phyloP scores from a whole-genome alignment of 1,284 basidiomycete genomes.

The Xerocomus amazonicus region DNA sequence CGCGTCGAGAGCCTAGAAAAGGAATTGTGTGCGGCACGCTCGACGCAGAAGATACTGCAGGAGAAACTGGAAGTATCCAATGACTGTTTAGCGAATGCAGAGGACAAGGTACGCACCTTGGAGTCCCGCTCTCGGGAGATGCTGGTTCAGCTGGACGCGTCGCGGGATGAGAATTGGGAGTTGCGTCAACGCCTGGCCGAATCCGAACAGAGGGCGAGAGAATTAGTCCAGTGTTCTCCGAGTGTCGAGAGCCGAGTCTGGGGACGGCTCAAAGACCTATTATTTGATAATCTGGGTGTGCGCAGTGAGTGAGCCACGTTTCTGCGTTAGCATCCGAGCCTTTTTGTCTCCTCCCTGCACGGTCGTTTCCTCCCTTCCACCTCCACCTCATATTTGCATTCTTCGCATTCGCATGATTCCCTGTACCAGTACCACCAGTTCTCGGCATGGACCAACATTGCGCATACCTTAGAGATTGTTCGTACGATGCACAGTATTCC shows the following conservation, averaged over 20 bases:
- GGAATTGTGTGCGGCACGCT: slow-evolving; percentile 17
- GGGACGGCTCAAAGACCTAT: slow-evolving; percentile 30
- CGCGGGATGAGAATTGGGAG: slow-evolving; percentile 19
- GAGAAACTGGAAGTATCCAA: slow-evolving; percentile 19
- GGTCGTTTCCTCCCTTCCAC: slow-evolving; percentile 7
- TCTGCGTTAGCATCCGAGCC: slow-evolving; percentile 8
- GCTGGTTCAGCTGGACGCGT: slow-evolving; percentile 14
- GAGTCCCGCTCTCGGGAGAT: slow-evolving; percentile 22
- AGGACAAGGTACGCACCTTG: slow-evolving; percentile 15
- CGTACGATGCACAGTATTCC: slow-evolving; percentile 15
- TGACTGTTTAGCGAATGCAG: slow-evolving; percentile 13
- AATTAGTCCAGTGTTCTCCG: slow-evolving; percentile 12
- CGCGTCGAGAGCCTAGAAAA: slow-evolving; percentile 24
- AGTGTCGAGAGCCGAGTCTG: slow-evolving; percentile 24
- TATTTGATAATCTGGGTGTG: slow-evolving; percentile 28
- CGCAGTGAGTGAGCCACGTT: slow-evolving; percentile 20
- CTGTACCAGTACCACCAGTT: slow-evolving; percentile 20
- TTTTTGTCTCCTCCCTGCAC: slow-evolving; percentile 1
- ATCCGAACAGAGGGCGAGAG: slow-evolving; percentile 24
- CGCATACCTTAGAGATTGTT: slow-evolving; percentile 23
- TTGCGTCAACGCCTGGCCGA: slow-evolving; percentile 24
- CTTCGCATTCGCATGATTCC: slow-evolving; percentile 21
- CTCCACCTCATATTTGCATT: slow-evolving; percentile 21
- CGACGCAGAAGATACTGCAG: slow-evolving; percentile 14
- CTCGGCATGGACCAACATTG: slow-evolving; percentile 23